These are phyloP conservation scores for Neonectria coccinea DNA, from an alignment of 2,329 filamentous ascomycete genomes.

Conservation along the genomic window DNA sequence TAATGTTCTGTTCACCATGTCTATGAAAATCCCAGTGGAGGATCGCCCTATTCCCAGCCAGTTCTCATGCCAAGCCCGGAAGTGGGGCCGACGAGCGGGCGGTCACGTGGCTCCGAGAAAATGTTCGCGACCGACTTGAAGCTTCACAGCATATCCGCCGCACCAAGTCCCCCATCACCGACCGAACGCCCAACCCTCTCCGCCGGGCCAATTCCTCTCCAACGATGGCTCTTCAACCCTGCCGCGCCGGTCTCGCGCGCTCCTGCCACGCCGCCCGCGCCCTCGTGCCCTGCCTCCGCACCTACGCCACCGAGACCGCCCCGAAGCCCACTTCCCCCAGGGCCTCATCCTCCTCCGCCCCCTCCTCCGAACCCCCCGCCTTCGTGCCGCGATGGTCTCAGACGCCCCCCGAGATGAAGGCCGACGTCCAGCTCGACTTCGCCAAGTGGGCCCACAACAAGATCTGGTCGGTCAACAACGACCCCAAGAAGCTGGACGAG, in stretches of 20 bases:
- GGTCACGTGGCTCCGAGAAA: conserved; percentile 50
- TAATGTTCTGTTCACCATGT: background rate
- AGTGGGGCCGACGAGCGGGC: conserved; percentile 34
- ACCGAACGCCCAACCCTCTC: conserved; percentile 19
- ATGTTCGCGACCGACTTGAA: conserved; percentile 44
- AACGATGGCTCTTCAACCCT: conserved; percentile 51
- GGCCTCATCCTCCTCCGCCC: conserved; percentile 19
- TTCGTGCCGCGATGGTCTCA: conserved; percentile 73
- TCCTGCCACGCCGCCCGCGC: conserved; percentile 41
- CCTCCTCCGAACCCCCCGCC: background rate
- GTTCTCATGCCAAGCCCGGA: conserved; percentile 20
- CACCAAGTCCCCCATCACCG: conserved; percentile 23
- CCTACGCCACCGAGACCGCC: conserved; percentile 46
- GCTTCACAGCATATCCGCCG: conserved; percentile 28
- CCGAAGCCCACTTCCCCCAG: conserved; percentile 45
- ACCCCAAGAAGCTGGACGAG: conserved; percentile 78
- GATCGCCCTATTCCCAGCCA: background rate
- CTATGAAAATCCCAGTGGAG: background rate
- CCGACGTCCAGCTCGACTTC: conserved; percentile 72
- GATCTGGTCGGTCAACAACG: conserved; percentile 77
- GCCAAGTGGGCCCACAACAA: conserved; percentile 65
- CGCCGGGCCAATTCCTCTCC: conserved; percentile 27
- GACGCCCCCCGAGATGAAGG: conserved; percentile 77
- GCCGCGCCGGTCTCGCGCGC: conserved; percentile 47
- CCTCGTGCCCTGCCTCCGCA: conserved; percentile 43